Evolutionary conservation across 345 rosid genomes (phyloP), one percentile per base, ranked within the genome.

Genomic region (Camelina laxa): DNA sequence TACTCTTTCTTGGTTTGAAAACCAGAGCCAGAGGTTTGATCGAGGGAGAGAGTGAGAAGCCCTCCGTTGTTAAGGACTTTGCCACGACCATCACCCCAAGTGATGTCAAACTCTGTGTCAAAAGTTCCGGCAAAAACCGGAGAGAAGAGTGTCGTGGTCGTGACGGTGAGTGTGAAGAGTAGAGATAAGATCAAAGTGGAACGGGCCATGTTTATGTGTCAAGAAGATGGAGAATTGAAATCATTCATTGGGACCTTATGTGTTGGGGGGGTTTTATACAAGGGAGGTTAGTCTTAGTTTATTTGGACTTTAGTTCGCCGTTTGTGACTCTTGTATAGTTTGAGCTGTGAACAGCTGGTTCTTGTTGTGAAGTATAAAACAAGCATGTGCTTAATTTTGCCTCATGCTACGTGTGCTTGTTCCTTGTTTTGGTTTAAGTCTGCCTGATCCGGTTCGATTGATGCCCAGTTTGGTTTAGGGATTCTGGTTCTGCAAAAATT

Each of bases 1-100:
- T 65, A 88, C 70, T 83, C 81, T 21, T 83, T 83, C 78, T 83
- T 86, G 83, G 87, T 79, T 48, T 83, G 86, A 53, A 86, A 85
- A 1, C 88, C 93, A 2, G 90, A 85, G n/a, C 93, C 93, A 0
- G 93, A 88, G 59, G 77, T 69, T 60, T 54, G 63, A 27, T 88
- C 93, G 1, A 86, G 89, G 12, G 85, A 79, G 2, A 88, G 84
- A 57, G 86, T 88, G 61, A 88, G 84, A 41, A 86, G 89, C 61
- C 84, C 78, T 16, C 93, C 90, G 15, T 85, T 82, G 72, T 85
- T 72, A 31, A 85, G 84, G 51, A 88, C 66, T 80, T 80, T 82
- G 44, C 62, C 90, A 47, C 93, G 83, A 42, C 88, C 90, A 75
- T 67, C 76, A 13, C 90, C 90, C 90, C 93, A 88, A 14, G 87